Evolutionary conservation across 768 basidiomycete species (phyloP), one percentile per base, ranked within the genome.

Genomic region (Piloderma croceum): DNA sequence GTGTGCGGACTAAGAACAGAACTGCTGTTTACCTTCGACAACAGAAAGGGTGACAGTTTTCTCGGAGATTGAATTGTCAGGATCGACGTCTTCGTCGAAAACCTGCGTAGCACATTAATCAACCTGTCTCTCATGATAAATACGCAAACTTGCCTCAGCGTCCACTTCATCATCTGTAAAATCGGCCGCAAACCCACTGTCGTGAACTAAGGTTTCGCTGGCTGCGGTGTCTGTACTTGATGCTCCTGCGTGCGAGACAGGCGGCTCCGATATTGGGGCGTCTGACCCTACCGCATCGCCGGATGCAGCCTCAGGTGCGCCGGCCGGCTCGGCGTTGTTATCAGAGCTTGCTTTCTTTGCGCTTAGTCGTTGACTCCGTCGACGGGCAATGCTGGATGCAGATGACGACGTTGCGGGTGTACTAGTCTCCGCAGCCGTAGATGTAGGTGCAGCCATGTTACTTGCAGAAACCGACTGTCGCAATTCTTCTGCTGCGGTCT

Each of bases 111-210:
- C 27, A 9, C 10, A 9, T 29, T 29, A 17, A 39, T 11, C 33
- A 44, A 34, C 13, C 6, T 1, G 25, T 38, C 39, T 38, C 21
- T 38, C 38, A 6, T n/a, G 20, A 19, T 38, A n/a, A 19, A 20
- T 34, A n/a, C 11, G 11, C 11, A 27, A 17, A 49, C 58, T 29
- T 34, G 70, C 72, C 62, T 90, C 87, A 3, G 85, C 85, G 46
- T 89, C 86, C n/a, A 87, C 68, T 49, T 84, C 84, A 45, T 90
- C 86, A 47, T 92, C 90, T 20, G 83, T 81, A 54, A 89, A 83
- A 32, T 92, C 89, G 11, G 80, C 77, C 17, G 75, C 67, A 35
- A 80, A 67, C 37, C 79, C 87, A 2, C 76, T 70, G 38, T 83
- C 84, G 7, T 70, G 63, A 34, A 84, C 67, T 1, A 79, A 54